Evolutionary conservation across 331 rosid genomes (phyloP).

Genomic region (Phaseolus coccineus): DNA sequence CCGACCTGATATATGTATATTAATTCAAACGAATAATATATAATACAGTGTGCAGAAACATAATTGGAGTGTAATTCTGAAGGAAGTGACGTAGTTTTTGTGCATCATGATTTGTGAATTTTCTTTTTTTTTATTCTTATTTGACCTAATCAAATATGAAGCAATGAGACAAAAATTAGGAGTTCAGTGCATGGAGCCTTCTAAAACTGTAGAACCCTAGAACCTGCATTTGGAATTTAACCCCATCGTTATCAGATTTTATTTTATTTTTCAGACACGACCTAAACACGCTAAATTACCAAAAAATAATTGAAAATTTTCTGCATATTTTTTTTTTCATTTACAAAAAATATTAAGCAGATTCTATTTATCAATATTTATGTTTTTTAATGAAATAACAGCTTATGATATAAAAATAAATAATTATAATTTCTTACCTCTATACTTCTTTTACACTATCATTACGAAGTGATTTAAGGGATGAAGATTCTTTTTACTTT

Average conservation of each 20-base stretch:
- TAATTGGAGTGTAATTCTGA: background rate
- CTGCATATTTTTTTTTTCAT: background rate
- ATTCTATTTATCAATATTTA: too few species aligned
- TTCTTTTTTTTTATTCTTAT: constrained; percentile 13
- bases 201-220: background rate
- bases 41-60: too few species aligned
- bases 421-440: too few species aligned
- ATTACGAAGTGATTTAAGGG: background rate
- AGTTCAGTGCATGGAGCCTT: background rate
- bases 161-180: background rate
- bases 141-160: background rate
- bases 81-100: background rate
- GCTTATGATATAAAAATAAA: too few species aligned
- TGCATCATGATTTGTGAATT: background rate
- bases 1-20: background rate
- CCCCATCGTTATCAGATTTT: background rate
- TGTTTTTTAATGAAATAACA: too few species aligned
- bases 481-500: background rate
- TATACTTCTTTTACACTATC: too few species aligned
- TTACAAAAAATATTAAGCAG: too few species aligned
- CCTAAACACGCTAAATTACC: background rate
- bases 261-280: background rate
- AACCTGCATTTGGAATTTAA: background rate
- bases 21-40: too few species aligned
- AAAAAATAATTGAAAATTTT: background rate